These are phyloP conservation scores for Penicillium crustosum DNA, from an alignment of 2,329 filamentous ascomycete genomes.

Conservation along the genomic window DNA sequence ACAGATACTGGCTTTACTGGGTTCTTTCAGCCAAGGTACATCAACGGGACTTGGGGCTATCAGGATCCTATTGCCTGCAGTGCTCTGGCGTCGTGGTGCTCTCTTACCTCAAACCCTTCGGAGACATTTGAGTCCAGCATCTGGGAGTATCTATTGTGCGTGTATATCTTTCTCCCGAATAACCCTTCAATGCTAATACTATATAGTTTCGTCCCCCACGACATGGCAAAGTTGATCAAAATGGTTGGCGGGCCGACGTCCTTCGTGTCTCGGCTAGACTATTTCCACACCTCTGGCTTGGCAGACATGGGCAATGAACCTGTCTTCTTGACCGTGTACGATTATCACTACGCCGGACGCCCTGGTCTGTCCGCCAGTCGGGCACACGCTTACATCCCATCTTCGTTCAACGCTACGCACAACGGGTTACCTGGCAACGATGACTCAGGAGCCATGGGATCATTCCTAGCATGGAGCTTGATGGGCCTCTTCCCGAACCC, in stretches of 20 bases:
- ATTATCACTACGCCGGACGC: constrained; percentile 67
- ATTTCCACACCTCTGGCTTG: constrained; percentile 61
- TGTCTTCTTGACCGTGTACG: constrained; percentile 62
- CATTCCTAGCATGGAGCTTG: constrained; percentile 64
- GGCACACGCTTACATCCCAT: constrained; percentile 63
- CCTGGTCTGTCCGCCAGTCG: constrained; percentile 53
- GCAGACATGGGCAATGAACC: constrained; percentile 66
- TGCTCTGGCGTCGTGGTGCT: constrained; percentile 28
- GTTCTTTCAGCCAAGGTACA: constrained; percentile 67
- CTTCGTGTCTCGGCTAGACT: constrained; percentile 62
- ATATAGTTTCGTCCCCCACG: constrained; percentile 51
- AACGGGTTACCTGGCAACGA: constrained; percentile 66
- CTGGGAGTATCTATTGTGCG: constrained; percentile 47
- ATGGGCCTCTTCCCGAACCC: constrained; percentile 68
- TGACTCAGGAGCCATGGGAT: constrained; percentile 67
- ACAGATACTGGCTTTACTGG: constrained; percentile 64
- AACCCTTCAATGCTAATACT: constrained; percentile 47
- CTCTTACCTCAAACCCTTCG: constrained; percentile 30
- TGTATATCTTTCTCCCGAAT: constrained; percentile 51
- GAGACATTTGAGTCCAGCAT: constrained; percentile 36
- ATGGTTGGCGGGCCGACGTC: constrained; percentile 59
- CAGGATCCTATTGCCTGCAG: constrained; percentile 56
- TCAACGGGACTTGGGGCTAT: constrained; percentile 66
- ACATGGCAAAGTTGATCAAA: constrained; percentile 54
- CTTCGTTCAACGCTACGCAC: constrained; percentile 57